phyloP scores from a whole-genome alignment of 169 alveolate genomes.

The Plasmodium blacklocki region DNA sequence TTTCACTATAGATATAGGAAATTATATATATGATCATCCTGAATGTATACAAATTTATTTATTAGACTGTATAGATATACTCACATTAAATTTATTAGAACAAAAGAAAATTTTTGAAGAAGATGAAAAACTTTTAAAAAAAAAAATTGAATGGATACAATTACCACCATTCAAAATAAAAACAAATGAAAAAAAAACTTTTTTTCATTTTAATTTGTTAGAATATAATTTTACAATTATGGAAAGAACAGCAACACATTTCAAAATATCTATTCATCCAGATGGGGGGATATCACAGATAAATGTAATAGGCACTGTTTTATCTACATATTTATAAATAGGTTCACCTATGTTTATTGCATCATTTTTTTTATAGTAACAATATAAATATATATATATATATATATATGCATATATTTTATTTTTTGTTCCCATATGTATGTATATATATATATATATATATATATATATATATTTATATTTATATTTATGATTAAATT shows the following conservation, averaged over 20 bases:
- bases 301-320: constrained; percentile 56
- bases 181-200: constrained; percentile 40
- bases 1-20: constrained; percentile 63
- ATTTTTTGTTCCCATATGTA: too few relatives aligned
- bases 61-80: constrained; percentile 61
- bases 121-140: constrained; percentile 57
- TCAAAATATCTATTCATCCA: constrained; percentile 62
- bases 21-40: constrained; percentile 66
- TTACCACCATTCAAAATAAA: constrained; percentile 56
- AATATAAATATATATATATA: too few relatives aligned
- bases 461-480: too few relatives aligned
- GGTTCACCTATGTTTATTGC: too few relatives aligned
- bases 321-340: constrained; percentile 12
- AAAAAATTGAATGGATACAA: constrained; percentile 60
- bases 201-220: constrained; percentile 51
- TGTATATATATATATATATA: too few relatives aligned
- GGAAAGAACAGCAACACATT: constrained; percentile 70
- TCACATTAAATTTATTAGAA: constrained; percentile 63
- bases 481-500: too few relatives aligned
- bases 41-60: constrained; percentile 51
- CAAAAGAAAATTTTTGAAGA: constrained; percentile 69
- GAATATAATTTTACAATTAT: constrained; percentile 43
- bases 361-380: too few relatives aligned
- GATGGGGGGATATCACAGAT: constrained; percentile 72
- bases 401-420: too few relatives aligned